Evolutionary conservation across 139 green algal species (phyloP).

Genomic region (Haematococcus lacustris): DNA sequence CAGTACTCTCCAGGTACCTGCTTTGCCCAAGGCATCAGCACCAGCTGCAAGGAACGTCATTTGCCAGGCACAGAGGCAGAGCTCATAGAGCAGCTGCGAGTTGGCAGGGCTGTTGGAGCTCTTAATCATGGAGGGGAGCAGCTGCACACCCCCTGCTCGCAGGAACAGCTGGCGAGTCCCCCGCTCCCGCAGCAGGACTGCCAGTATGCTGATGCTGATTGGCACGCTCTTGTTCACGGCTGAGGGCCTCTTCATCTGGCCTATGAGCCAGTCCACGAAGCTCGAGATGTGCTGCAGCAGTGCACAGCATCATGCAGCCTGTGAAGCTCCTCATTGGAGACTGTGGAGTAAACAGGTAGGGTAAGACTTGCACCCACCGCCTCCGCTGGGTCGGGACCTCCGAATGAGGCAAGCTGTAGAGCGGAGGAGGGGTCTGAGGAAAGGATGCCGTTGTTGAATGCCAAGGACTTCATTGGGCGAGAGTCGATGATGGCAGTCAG

Average conservation of each 20-base stretch:
- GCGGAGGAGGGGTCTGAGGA: constrained; percentile 9
- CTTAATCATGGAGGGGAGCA: constrained; percentile 60
- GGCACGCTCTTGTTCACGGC: constrained; percentile 49
- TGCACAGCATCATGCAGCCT: too few species aligned
- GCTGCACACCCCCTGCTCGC: constrained; percentile 17
- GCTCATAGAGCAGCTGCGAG: constrained; percentile 92
- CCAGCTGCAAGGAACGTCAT: constrained; percentile 74
- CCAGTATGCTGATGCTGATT: constrained; percentile 52
- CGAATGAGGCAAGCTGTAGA: constrained; percentile 1
- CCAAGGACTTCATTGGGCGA: constrained; percentile 41
- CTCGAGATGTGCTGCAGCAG: constrained; percentile 42
- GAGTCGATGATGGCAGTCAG: constrained; percentile 57
- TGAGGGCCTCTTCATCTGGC: constrained; percentile 73
- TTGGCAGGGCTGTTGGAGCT: constrained; percentile 40
- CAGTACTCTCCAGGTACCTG: constrained; percentile 2
- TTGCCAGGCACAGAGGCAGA: constrained; percentile 84
- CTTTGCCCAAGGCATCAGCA: constrained; percentile 44
- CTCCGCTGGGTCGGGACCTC: constrained; percentile 24
- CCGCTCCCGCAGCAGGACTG: constrained; percentile 57
- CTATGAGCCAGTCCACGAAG: constrained; percentile 83
- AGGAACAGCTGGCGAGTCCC: constrained; percentile 58
- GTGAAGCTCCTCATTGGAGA: too few species aligned
- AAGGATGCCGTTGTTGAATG: constrained; percentile 20
- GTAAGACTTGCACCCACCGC: constrained; percentile 19
- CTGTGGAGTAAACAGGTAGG: too few species aligned